A percentile compares a stretch with the other conserved stretches of the same genome.
These are phyloP conservation scores for Naganishia antarctica DNA, from an alignment of 768 basidiomycete genomes.

Conservation along the genomic window DNA sequence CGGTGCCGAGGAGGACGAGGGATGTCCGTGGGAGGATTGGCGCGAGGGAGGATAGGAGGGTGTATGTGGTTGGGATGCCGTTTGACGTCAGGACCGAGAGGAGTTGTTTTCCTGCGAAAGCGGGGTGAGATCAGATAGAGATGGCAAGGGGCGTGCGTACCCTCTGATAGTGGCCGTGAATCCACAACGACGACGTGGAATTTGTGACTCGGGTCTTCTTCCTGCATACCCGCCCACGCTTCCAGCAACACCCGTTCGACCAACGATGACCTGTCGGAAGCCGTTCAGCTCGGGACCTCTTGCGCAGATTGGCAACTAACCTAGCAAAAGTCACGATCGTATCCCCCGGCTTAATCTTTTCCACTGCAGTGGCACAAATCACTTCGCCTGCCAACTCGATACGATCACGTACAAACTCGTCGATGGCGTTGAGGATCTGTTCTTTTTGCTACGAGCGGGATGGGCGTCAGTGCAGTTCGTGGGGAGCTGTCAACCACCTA, in stretches of 20 bases:
- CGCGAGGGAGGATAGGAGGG: constrained; percentile 69
- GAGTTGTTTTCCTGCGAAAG: constrained; percentile 65
- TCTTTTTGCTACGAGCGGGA: constrained; percentile 68
- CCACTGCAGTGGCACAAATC: constrained; percentile 78
- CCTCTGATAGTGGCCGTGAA: constrained; percentile 90
- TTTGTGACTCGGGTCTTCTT: constrained; percentile 57
- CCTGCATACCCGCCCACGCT: constrained; percentile 53
- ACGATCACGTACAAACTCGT: constrained; percentile 86
- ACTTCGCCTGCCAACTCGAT: constrained; percentile 90
- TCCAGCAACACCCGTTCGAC: constrained; percentile 82
- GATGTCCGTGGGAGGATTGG: constrained; percentile 66
- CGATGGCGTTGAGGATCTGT: constrained; percentile 73
- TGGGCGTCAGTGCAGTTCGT: neutral
- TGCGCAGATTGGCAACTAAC: constrained; percentile 51
- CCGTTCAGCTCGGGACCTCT: neutral
- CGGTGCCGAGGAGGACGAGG: constrained; percentile 83
- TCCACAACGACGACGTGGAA: constrained; percentile 93
- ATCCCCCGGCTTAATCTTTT: constrained; percentile 92
- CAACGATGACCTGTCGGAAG: constrained; percentile 69
- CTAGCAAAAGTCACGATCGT: constrained; percentile 88
- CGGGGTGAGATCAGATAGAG: constrained; percentile 12
- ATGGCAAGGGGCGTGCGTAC: constrained; percentile 45
- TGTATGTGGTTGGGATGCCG: constrained; percentile 79
- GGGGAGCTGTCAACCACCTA: constrained; percentile 50
- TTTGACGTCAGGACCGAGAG: constrained; percentile 65